A percentile compares a stretch with the other conserved stretches of the same genome.
Evolutionary conservation across 306 rosid genomes (phyloP).

Genomic region (Acacia acuminata): DNA sequence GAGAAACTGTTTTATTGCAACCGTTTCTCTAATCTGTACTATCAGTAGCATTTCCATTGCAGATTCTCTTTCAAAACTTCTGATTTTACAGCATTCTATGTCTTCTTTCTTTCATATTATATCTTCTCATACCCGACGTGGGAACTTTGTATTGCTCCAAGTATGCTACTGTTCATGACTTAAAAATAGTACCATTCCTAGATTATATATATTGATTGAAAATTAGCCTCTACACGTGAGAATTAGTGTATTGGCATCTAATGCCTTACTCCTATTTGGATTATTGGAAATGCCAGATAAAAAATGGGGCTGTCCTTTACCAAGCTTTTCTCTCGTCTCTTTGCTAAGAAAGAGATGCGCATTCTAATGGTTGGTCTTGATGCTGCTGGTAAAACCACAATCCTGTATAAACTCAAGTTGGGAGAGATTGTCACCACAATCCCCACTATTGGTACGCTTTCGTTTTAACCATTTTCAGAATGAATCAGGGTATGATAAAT

Average conservation of each 20-base stretch:
- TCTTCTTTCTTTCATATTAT: not conserved
- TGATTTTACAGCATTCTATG: not conserved
- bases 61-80: not conserved
- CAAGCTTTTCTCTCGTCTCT: constrained; percentile 48
- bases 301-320: constrained; percentile 51
- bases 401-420: constrained; percentile 56
- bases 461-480: not conserved
- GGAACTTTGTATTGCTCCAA: not conserved
- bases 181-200: not conserved
- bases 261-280: constrained; percentile 3
- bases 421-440: constrained; percentile 62
- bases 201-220: not conserved
- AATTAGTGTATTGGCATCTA: not conserved
- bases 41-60: not conserved
- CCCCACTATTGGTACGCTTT: constrained; percentile 50
- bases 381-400: constrained; percentile 59
- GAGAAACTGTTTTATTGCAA: not conserved
- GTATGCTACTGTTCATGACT: not conserved
- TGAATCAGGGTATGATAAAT: not conserved
- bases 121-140: not conserved
- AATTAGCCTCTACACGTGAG: not conserved
- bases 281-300: constrained; percentile 27
- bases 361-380: constrained; percentile 66
- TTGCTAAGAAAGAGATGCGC: constrained; percentile 57
- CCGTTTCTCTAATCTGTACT: not conserved